Evolutionary conservation across 1,284 basidiomycete genomes (phyloP), one percentile per base, ranked within the genome.

Genomic region (Phylloboletellus chloephorus): DNA sequence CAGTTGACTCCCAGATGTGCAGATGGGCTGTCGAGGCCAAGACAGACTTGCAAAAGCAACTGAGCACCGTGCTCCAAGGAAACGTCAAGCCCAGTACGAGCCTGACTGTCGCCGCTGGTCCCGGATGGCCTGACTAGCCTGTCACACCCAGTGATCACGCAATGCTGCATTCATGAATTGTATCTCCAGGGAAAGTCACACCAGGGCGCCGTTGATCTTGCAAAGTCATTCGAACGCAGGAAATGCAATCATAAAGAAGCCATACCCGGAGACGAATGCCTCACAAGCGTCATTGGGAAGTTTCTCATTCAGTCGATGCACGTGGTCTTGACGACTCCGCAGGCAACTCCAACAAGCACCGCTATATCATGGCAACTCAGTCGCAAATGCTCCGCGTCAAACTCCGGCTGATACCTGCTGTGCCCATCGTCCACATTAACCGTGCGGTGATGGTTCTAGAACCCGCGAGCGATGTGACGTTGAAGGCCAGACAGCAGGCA

Each of bases 241-340:
- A 89, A 88, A 66, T 98, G 95, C 62, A 98, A 98, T 61, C 95
- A 98, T 59, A 74, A 82, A 48, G 85, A 91, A 57, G 72, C 78
- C 5, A 83, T 95, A 28, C 73, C 76, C 0, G 85, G 87, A 13
- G 78, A 86, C 37, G 88, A 89, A n/a, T 98, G 95, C 60, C 67
- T 98, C 25, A 62, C 71, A 10, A 78, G 79, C 44, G 82, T 96
- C 37, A 73, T 96, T 32, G 94, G 93, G 87, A 55, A 50, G 83
- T 60, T 8, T 8, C 19, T 52, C 21, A 16, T 33, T 35, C 29
- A 43, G 31, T 34, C 22, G 23, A 39, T 26, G 24, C 36, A 12
- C 19, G 21, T 43, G 11, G 31, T 43, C 30, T 48, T 55, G 40
- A 64, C 31, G 12, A 20, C 25, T 21, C 13, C 37, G 9, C 31